Percentiles rank a stretch among this genome's conserved stretches.
These are phyloP conservation scores for Nakazawaea ambrosiae DNA, from an alignment of 805 yeast genomes.

Conservation along the genomic window DNA sequence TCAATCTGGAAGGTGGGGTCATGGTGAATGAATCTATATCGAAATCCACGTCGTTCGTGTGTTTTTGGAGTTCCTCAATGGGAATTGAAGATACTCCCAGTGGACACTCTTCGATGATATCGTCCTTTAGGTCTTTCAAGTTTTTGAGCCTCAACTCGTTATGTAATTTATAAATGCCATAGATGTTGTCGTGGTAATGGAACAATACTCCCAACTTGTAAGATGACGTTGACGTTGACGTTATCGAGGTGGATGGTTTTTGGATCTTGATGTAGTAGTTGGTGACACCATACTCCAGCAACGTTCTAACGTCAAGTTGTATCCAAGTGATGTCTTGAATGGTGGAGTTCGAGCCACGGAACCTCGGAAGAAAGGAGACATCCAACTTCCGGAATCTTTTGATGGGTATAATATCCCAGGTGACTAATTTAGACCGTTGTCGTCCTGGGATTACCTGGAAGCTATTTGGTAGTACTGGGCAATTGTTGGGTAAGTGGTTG, in stretches of 20 bases:
- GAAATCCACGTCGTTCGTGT: not conserved
- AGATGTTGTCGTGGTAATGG: not conserved
- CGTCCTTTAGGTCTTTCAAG: conserved; percentile 2
- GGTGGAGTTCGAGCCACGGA: not conserved
- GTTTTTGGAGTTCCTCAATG: not conserved
- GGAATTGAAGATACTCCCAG: not conserved
- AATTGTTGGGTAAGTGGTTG: not conserved
- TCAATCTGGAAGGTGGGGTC: no score
- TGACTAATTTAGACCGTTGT: conserved; percentile 3
- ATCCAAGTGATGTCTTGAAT: conserved; percentile 1
- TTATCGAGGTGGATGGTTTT: not conserved
- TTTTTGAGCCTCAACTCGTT: conserved; percentile 8
- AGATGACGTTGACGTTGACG: no score
- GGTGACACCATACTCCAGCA: conserved; percentile 5
- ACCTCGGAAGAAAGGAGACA: conserved; percentile 2
- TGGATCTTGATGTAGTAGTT: conserved; percentile 10
- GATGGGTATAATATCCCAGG: conserved; percentile 4
- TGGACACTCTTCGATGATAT: conserved; percentile 1
- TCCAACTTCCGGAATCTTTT: not conserved
- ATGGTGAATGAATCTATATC: conserved; percentile 6
- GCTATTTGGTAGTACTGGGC: conserved; percentile 7
- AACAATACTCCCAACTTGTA: conserved; percentile 8
- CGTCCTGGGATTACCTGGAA: conserved; percentile 1
- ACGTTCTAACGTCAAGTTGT: not conserved
- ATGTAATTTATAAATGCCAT: conserved; percentile 5